A percentile compares a stretch with the other conserved stretches of the same genome.
phyloP scores from a whole-genome alignment of 2,329 filamentous ascomycete genomes.

The Colletotrichum spaethianum region DNA sequence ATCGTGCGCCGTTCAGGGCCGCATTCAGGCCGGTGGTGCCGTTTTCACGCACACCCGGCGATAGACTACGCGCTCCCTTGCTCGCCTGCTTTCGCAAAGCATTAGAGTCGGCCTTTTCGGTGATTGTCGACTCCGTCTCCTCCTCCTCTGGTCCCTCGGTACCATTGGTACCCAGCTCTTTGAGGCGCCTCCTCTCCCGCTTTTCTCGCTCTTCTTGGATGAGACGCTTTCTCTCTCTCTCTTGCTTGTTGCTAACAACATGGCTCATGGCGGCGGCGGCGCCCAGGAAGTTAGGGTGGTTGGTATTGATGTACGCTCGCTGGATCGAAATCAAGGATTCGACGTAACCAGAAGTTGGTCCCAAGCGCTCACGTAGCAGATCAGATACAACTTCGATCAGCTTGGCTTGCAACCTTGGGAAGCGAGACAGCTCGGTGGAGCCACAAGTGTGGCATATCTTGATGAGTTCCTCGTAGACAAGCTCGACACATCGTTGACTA shows the following conservation, averaged over 20 bases:
- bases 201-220: slow-evolving; percentile 89
- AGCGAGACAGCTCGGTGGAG: slow-evolving; percentile 92
- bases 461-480: slow-evolving; percentile 98
- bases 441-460: slow-evolving; percentile 99
- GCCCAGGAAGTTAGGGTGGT: slow-evolving; percentile 98
- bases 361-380: slow-evolving; percentile 90
- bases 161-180: slow-evolving; percentile 88
- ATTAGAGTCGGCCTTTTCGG: slow-evolving; percentile 66
- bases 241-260: slow-evolving; percentile 94
- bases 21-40: slow-evolving; percentile 72
- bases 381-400: slow-evolving; percentile 99
- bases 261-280: slow-evolving; percentile 98
- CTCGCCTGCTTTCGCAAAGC: slow-evolving; percentile 67
- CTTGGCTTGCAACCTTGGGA: slow-evolving; percentile 93
- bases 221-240: slow-evolving; percentile 87
- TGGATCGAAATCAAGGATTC: slow-evolving; percentile 98
- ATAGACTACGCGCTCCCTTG: slow-evolving; percentile 82
- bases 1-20: slow-evolving; percentile 76
- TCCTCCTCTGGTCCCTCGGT: slow-evolving; percentile 78
- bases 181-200: slow-evolving; percentile 84
- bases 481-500: slow-evolving; percentile 95
- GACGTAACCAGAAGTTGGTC: slow-evolving; percentile 90
- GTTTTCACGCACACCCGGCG: slow-evolving; percentile 82
- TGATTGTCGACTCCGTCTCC: slow-evolving; percentile 65
- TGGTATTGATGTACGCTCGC: slow-evolving; percentile 98